These are phyloP conservation scores for Pseudogymnoascus sp. DNA, from an alignment of 2,329 filamentous ascomycete species.

Conservation along the genomic window DNA sequence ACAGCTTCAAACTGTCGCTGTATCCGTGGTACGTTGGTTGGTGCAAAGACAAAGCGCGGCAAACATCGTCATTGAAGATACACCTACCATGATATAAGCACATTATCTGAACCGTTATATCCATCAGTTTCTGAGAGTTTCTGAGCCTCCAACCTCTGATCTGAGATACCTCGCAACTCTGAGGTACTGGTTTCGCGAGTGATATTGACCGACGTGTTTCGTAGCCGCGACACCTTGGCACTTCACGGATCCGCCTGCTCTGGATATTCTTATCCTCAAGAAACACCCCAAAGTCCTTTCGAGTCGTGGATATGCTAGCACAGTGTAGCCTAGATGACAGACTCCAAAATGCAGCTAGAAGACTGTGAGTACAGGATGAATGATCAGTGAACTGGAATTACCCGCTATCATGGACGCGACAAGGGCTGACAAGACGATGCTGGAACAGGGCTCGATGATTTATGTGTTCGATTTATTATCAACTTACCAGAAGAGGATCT, in stretches of 20 bases:
- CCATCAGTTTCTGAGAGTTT: not conserved
- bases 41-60: not conserved
- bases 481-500: constrained; percentile 91
- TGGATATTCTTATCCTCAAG: constrained; percentile 2
- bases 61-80: constrained; percentile 3
- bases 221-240: constrained; percentile 3
- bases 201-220: not conserved
- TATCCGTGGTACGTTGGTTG: constrained; percentile 1
- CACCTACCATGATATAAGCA: constrained; percentile 4
- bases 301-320: constrained; percentile 50
- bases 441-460: constrained; percentile 78
- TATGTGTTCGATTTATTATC: constrained; percentile 96
- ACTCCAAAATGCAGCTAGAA: constrained; percentile 76
- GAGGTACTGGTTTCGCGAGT: not conserved
- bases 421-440: constrained; percentile 1
- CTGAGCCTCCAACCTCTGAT: not conserved
- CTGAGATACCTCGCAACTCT: not conserved
- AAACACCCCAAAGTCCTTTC: constrained; percentile 8
- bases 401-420: not conserved
- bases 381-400: not conserved
- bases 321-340: constrained; percentile 58
- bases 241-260: not conserved
- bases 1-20: constrained; percentile 5
- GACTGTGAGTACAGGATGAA: constrained; percentile 55
- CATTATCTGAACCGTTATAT: not conserved